These are phyloP conservation scores for Stromatinia cepivora DNA, from an alignment of 2,329 filamentous ascomycete species.

Conservation along the genomic window DNA sequence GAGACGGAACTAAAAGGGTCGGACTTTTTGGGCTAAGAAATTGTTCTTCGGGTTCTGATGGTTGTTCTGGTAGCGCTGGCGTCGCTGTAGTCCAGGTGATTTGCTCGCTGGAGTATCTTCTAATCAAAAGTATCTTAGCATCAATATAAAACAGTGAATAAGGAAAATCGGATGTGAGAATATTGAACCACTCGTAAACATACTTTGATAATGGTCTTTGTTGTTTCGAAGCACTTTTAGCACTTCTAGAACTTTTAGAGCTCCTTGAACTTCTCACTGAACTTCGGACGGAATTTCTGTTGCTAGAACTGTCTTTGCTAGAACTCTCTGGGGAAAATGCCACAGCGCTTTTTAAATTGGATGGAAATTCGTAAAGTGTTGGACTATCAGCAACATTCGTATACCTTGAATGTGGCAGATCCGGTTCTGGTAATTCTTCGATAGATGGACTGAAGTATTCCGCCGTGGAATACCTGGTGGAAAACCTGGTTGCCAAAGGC, in stretches of 20 bases:
- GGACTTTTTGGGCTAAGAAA: slow-evolving; percentile 29
- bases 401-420: slow-evolving; percentile 56
- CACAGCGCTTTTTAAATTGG: slow-evolving; percentile 19
- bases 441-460: slow-evolving; percentile 42
- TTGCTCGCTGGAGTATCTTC: slow-evolving; percentile 34
- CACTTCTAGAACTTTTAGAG: neutral
- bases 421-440: slow-evolving; percentile 47
- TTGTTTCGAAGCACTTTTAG: slow-evolving; percentile 13
- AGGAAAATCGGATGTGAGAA: neutral
- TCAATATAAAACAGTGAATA: slow-evolving; percentile 12
- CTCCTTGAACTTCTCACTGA: slow-evolving; percentile 17
- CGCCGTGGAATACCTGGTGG: slow-evolving; percentile 50
- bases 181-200: slow-evolving; percentile 7
- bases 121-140: slow-evolving; percentile 6
- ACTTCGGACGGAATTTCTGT: slow-evolving; percentile 17
- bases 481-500: slow-evolving; percentile 52
- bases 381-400: slow-evolving; percentile 58
- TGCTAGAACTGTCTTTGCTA: slow-evolving; percentile 15
- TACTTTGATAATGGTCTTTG: slow-evolving; percentile 23
- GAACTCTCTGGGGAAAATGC: slow-evolving; percentile 20
- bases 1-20: slow-evolving; percentile 33
- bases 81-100: slow-evolving; percentile 30
- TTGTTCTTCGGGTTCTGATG: slow-evolving; percentile 26
- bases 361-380: slow-evolving; percentile 60
- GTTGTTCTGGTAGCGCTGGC: slow-evolving; percentile 29